phyloP scores from a whole-genome alignment of 1,284 basidiomycete species.

The Leucoagaricus sp. region DNA sequence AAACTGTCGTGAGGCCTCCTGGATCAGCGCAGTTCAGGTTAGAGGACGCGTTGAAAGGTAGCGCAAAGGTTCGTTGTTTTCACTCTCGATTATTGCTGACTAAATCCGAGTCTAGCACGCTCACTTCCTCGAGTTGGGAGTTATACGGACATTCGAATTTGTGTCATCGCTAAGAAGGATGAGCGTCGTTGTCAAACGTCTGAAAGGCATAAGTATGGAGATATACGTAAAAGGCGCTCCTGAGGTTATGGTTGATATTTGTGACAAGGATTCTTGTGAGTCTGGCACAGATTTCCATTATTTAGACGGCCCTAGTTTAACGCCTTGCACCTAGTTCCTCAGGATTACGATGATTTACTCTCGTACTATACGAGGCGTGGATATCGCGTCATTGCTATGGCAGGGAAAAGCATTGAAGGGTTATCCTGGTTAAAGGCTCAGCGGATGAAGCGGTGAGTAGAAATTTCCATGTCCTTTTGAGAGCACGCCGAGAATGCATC shows the following conservation, averaged over 20 bases:
- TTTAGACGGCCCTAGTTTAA: neutral
- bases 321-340: constrained; percentile 66
- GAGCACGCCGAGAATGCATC: neutral
- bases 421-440: constrained; percentile 98
- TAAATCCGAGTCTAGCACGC: constrained; percentile 62
- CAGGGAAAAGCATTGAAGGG: constrained; percentile 93
- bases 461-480: neutral
- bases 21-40: constrained; percentile 87
- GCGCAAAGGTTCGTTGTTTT: constrained; percentile 58
- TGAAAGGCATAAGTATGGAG: constrained; percentile 95
- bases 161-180: constrained; percentile 92
- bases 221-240: constrained; percentile 99
- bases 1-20: constrained; percentile 95
- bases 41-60: constrained; percentile 89
- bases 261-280: constrained; percentile 85
- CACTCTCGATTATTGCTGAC: neutral
- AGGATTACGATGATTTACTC: constrained; percentile 95
- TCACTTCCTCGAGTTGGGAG: constrained; percentile 94
- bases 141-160: constrained; percentile 97
- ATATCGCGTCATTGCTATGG: constrained; percentile 97
- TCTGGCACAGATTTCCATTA: too few species aligned
- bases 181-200: constrained; percentile 96
- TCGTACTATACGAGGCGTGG: constrained; percentile 98
- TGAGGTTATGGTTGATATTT: constrained; percentile 97
- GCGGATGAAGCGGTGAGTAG: constrained; percentile 82